Evolutionary conservation across 768 basidiomycete species (phyloP).

Genomic region (Agrocybe pediades): DNA sequence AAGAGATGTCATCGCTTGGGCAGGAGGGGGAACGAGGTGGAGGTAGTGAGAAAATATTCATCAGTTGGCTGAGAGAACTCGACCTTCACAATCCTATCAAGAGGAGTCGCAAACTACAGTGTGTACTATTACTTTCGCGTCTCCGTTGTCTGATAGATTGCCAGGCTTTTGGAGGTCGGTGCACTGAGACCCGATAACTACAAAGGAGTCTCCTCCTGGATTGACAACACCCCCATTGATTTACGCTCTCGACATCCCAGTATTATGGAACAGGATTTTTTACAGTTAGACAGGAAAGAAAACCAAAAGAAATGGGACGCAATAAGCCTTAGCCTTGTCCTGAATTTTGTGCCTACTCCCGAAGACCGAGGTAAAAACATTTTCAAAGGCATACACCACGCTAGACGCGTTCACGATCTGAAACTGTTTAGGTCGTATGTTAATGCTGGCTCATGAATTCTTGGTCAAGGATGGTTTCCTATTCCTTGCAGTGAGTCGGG

Average conservation of each 20-base stretch:
- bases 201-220: slow-evolving; percentile 64
- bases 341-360: slow-evolving; percentile 85
- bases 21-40: slow-evolving; percentile 84
- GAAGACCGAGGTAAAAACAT: slow-evolving; percentile 64
- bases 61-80: slow-evolving; percentile 72
- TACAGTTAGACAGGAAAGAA: slow-evolving; percentile 55
- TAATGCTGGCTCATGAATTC: slow-evolving; percentile 59
- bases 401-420: neutral
- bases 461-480: slow-evolving; percentile 56
- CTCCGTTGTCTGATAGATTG: slow-evolving; percentile 49
- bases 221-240: slow-evolving; percentile 77
- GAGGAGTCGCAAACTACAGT: slow-evolving; percentile 38
- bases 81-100: slow-evolving; percentile 29
- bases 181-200: slow-evolving; percentile 88
- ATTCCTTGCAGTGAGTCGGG: slow-evolving; percentile 64
- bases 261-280: slow-evolving; percentile 87
- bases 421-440: slow-evolving; percentile 62
- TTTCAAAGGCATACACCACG: neutral
- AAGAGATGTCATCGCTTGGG: slow-evolving; percentile 80
- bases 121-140: slow-evolving; percentile 13
- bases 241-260: slow-evolving; percentile 79
- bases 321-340: slow-evolving; percentile 83
- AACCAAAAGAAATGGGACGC: slow-evolving; percentile 69
- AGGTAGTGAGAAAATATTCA: slow-evolving; percentile 80
- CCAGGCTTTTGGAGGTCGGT: slow-evolving; percentile 91